Evolutionary conservation across 2,329 filamentous ascomycete species (phyloP), one percentile per base, ranked within the genome.

Genomic region (Setomelanomma holmii): DNA sequence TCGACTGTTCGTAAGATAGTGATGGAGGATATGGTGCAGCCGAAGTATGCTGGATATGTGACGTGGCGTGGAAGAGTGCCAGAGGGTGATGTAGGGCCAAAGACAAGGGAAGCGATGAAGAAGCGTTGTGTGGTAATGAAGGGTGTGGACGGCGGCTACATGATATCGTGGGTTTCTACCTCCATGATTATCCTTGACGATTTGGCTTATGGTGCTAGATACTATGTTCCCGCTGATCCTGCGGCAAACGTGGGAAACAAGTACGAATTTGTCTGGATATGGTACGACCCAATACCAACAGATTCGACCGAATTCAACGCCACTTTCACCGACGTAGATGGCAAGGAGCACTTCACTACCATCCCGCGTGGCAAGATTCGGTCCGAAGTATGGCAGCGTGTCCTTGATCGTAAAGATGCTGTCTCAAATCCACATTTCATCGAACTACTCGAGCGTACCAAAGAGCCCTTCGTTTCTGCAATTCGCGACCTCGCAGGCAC

Each of bases 391-490:
- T 79, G 75, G 76, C 53, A 61, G 14, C 48, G 56, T 21, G 63
- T 66, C 30, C 67, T 68, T 39, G 42, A 34, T 12, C 54, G 55
- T 23, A 63, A 63, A n/a, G 46, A 51, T 4, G 41, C 64, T 4
- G 38, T 60, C 20, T 41, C 77, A 27, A 63, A 71, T 4, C 60
- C 69, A 4, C 73, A 74, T 19, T 75, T 75, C 41, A 67, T 69
- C 1, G 73, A 78, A 41, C 53, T 77, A 11, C 64, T 79, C 1
- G 23, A 52, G 3, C 71, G 71, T 40, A 76, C 72, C 1, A 43
- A 58, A 16, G 58, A 67, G 19, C 75, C 76, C 0, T 79, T 79
- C 53, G 68, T 79, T 3, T 76, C 77, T n/a, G 75, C 72, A 33
- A 72, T 79, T 35, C 74, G 66, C 20, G 77, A 79, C 46, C 67